phyloP scores from a whole-genome alignment of 768 basidiomycete genomes.

The Lactarius hengduanensis region DNA sequence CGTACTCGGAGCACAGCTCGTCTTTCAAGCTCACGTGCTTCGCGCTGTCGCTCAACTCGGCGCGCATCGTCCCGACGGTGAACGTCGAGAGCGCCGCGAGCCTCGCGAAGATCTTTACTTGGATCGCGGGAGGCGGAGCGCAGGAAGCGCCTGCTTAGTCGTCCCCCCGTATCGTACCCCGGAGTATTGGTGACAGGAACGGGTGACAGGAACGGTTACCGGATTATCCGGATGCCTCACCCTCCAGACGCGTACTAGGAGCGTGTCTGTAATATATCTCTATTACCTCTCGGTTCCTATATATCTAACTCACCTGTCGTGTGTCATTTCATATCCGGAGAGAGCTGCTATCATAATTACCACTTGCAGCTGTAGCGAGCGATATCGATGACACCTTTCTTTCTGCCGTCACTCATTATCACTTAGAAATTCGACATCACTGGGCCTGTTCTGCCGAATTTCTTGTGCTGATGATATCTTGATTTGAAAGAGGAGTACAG shows the following conservation, averaged over 20 bases:
- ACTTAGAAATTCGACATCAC: no score
- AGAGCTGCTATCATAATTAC: no score
- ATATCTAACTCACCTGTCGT: constrained; percentile 35
- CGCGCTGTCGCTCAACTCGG: constrained; percentile 83
- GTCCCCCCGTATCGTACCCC: constrained; percentile 39
- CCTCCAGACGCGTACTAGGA: no score
- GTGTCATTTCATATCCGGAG: no score
- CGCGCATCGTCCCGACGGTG: constrained; percentile 92
- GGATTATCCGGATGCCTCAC: no score
- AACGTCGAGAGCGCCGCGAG: constrained; percentile 75
- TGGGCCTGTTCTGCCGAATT: no score
- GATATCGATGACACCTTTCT: no score
- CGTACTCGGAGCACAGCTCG: constrained; percentile 94
- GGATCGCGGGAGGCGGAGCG: constrained; percentile 90
- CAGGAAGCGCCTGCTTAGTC: constrained; percentile 46
- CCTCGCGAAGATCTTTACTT: constrained; percentile 81
- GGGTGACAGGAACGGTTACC: constrained; percentile 31
- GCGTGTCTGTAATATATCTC: neutral
- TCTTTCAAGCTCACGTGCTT: constrained; percentile 97
- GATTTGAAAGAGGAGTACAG: no score
- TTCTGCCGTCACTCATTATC: no score
- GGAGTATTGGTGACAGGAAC: constrained; percentile 48
- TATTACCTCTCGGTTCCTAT: no score
- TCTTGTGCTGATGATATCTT: no score
- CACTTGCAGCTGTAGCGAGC: no score